A percentile compares a stretch with the other conserved stretches of the same genome.
phyloP scores from a whole-genome alignment of 306 rosid genomes.

The Comarum palustre region DNA sequence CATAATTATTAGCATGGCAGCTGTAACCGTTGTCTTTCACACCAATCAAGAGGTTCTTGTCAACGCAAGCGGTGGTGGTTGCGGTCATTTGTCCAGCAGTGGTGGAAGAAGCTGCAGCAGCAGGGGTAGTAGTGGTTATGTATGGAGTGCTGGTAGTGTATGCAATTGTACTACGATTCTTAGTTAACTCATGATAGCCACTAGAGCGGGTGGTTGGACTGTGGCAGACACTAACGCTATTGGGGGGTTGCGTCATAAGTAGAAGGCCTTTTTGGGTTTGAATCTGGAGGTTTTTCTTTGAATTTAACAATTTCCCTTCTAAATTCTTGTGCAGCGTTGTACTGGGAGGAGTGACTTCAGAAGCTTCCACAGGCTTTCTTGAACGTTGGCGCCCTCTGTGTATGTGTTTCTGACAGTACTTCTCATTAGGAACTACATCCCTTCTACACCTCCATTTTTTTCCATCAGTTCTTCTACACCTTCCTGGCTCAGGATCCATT shows the following conservation, averaged over 20 bases:
- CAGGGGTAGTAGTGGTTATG: conserved; percentile 8
- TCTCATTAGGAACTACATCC: conserved; percentile 43
- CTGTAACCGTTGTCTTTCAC: conserved; percentile 26
- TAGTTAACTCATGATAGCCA: conserved; percentile 27
- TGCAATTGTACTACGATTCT: conserved; percentile 17
- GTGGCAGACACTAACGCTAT: conserved; percentile 17
- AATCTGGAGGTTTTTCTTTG: conserved; percentile 23
- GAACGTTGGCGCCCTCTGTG: conserved; percentile 94
- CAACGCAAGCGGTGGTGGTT: conserved; percentile 12
- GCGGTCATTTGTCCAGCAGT: conserved; percentile 19
- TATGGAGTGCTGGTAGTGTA: background rate
- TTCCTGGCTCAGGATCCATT: conserved; percentile 60
- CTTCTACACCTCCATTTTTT: conserved; percentile 85
- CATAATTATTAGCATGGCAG: conserved; percentile 18
- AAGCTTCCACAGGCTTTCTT: conserved; percentile 97
- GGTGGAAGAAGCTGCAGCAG: conserved; percentile 7
- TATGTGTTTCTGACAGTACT: conserved; percentile 78
- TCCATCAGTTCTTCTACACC: conserved; percentile 96
- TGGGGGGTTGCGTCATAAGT: conserved; percentile 24
- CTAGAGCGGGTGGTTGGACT: conserved; percentile 15
- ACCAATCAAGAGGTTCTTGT: conserved; percentile 4
- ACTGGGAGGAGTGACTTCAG: conserved; percentile 37
- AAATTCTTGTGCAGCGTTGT: conserved; percentile 28
- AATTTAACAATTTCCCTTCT: conserved; percentile 13
- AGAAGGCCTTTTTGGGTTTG: conserved; percentile 34